Percentiles rank a stretch among this genome's conserved stretches.
These are phyloP conservation scores for Lagenidium giganteum DNA, from an alignment of 352 stramenopile genomes.

Conservation along the genomic window DNA sequence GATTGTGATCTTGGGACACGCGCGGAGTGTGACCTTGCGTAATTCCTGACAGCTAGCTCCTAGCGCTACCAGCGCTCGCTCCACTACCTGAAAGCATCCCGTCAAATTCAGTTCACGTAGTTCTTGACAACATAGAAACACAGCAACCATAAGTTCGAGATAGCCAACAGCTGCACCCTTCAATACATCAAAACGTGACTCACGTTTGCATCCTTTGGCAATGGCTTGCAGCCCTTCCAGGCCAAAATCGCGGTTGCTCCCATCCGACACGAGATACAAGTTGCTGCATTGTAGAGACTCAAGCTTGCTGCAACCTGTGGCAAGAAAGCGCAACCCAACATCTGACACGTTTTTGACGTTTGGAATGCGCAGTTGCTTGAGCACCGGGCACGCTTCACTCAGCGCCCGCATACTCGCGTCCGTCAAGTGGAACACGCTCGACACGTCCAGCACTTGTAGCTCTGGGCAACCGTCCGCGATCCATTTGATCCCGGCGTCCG, in stretches of 20 bases:
- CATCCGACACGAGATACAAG: conserved; percentile 90
- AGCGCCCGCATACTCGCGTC: conserved; percentile 65
- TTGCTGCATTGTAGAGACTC: conserved; percentile 66
- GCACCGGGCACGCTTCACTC: conserved; percentile 23
- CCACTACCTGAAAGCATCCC: conserved; percentile 81
- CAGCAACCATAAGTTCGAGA: not conserved
- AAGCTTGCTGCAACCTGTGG: conserved; percentile 78
- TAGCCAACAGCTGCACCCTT: not conserved
- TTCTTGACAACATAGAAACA: conserved; percentile 9
- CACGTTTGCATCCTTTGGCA: conserved; percentile 41
- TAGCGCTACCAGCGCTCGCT: conserved; percentile 78
- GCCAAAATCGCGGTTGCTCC: conserved; percentile 88
- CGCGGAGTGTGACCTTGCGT: conserved; percentile 65
- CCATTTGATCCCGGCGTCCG: conserved; percentile 89
- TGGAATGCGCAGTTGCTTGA: conserved; percentile 37
- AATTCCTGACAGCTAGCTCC: conserved; percentile 45
- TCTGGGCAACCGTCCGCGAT: conserved; percentile 70
- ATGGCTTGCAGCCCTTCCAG: conserved; percentile 90
- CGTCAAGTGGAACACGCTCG: conserved; percentile 77
- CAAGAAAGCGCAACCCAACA: conserved; percentile 81
- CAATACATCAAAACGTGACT: not conserved
- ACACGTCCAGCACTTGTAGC: conserved; percentile 80
- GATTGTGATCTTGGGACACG: conserved; percentile 80
- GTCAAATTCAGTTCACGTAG: conserved; percentile 52
- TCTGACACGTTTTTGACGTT: conserved; percentile 76